These are phyloP conservation scores for Nothopassalora personata DNA, from an alignment of 2,329 filamentous ascomycete species.

Conservation along the genomic window DNA sequence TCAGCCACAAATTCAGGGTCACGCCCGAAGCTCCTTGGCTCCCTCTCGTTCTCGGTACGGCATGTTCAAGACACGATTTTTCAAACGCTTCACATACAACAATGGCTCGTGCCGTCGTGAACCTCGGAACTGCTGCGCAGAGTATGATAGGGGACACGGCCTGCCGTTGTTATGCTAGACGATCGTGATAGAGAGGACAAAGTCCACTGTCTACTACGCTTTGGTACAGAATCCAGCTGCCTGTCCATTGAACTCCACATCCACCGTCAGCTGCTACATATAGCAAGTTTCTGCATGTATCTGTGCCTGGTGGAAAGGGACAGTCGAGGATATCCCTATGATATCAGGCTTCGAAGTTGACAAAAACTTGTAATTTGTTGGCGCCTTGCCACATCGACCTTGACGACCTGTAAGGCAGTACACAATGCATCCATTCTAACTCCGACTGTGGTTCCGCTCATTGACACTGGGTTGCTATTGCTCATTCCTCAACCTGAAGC, in stretches of 20 bases:
- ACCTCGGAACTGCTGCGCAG: not conserved
- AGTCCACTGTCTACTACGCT: not conserved
- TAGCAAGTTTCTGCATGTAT: not conserved
- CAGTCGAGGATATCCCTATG: not conserved
- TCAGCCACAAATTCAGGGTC: slow-evolving; percentile 3
- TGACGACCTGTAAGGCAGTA: not conserved
- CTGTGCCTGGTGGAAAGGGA: not conserved
- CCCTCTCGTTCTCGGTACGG: not conserved
- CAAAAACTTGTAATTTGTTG: not conserved
- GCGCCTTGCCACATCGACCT: not conserved
- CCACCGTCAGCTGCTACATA: not conserved
- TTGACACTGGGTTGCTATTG: not conserved
- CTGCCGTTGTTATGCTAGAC: not conserved
- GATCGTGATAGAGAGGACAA: not conserved
- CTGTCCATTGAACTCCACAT: not conserved
- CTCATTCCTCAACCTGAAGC: slow-evolving; percentile 22
- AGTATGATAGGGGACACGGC: not conserved
- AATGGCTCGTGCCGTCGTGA: not conserved
- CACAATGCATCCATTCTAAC: not conserved
- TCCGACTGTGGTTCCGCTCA: not conserved
- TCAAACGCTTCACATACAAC: not conserved
- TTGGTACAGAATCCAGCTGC: slow-evolving; percentile 2
- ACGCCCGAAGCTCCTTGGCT: slow-evolving; percentile 8
- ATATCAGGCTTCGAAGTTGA: not conserved
- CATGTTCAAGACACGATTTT: too few species aligned